Evolutionary conservation across 2,329 filamentous ascomycete species (phyloP), one percentile per base, ranked within the genome.

Genomic region (Hypoxylon sp.): DNA sequence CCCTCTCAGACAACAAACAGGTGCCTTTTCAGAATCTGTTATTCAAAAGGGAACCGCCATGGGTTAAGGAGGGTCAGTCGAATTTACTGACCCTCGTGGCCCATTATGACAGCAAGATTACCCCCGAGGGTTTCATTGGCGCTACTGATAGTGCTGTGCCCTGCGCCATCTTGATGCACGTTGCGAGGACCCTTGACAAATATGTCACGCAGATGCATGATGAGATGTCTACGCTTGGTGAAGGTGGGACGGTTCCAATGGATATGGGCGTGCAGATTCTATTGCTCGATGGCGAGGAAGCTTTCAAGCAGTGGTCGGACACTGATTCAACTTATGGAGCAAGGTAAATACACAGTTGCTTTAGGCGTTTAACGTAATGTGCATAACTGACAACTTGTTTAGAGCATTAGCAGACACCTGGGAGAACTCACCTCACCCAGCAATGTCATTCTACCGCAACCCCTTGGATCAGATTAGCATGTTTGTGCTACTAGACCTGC

Each of bases 111-210:
- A 92, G 88, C 78, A 94, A 94, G 80, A 83, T 91, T 51, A 83
- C 83, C 14, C 92, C 93, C 0, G 78, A 88, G 54, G 92, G 91
- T 0, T 97, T 96, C 76, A 92, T 97, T 54, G 94, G 94, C 1
- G 94, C 93, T 0, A 95, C 89, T 13, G 94, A 97, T 77, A 94
- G 91, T 71, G 93, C 94, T 0, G 94, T 89, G 9, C 93, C 94
- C 17, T 96, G 93, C 78, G 94, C 93, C 0, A 93, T 97, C 83
- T 84, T 97, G 66, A 86, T 97, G 87, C 91, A 95, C 79, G 88
- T 90, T 10, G 91, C 93, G 66, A 84, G 89, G 67, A 89, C 85
- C 66, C 85, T 97, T 26, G 93, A 97, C 76, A 84, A 81, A 8
- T 92, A 91, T 11, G 78, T 96, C 77, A 91, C 89, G 6, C 86